A percentile compares a stretch with the other conserved stretches of the same genome.
Conservation (phyloP, 495 filamentous ascomycete genomes). For the Tricharina praecox region DNA sequence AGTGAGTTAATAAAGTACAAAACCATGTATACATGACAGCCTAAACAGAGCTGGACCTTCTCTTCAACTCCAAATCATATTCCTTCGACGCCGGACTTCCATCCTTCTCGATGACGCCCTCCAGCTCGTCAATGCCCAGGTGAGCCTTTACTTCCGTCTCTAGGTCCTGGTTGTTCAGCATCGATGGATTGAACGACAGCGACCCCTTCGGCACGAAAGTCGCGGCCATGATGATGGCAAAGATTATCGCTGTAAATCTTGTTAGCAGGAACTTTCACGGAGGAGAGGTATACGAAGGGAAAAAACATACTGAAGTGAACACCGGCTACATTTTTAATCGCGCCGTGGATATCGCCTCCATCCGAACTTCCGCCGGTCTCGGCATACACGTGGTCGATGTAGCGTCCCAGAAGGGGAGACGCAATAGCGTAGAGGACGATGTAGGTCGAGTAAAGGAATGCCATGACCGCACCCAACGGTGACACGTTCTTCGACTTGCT, state of each 20-base stretch:
- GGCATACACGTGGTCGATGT: constrained; percentile 27
- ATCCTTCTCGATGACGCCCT: too few species aligned
- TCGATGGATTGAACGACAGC: constrained; percentile 28
- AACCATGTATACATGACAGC: too few species aligned
- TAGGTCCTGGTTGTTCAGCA: constrained; percentile 28
- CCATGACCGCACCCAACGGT: constrained; percentile 34
- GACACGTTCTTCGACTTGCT: constrained; percentile 30
- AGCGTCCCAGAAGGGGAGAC: constrained; percentile 30
- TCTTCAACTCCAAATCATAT: too few species aligned
- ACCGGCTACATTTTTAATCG: constrained; percentile 27
- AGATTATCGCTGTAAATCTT: too few species aligned
- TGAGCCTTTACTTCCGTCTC: constrained; percentile 7
- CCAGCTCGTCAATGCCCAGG: neutral
- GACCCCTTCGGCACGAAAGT: constrained; percentile 31
- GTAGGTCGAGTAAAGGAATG: constrained; percentile 33
- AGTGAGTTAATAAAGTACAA: too few species aligned
- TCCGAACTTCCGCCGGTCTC: constrained; percentile 14
- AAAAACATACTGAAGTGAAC: constrained; percentile 34
- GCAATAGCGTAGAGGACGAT: constrained; percentile 32
- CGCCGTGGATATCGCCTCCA: constrained; percentile 16
- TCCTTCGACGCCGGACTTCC: too few species aligned
- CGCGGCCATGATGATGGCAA: constrained; percentile 25
- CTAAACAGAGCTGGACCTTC: too few species aligned
- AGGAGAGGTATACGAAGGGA: too few species aligned
- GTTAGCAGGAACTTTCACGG: too few species aligned